These are phyloP conservation scores for Solanum neorickii DNA, from an alignment of 257 asterid genomes.

Conservation along the genomic window DNA sequence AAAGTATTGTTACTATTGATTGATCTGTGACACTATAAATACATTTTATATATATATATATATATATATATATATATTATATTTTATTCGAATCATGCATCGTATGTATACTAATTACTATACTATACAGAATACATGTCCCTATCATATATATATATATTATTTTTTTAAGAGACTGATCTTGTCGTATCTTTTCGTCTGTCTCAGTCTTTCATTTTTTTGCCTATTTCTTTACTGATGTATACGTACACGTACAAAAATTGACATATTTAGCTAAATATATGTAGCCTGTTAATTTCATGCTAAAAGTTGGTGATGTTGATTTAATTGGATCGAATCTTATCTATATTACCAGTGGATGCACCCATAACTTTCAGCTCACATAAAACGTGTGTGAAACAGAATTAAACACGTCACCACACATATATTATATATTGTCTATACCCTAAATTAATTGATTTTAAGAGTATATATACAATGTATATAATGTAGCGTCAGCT, in stretches of 20 bases:
- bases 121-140: neutral
- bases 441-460: neutral
- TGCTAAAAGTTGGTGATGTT: neutral
- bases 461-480: neutral
- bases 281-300: neutral
- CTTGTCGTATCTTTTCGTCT: neutral
- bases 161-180: neutral
- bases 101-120: neutral
- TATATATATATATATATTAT: neutral
- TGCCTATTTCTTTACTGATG: neutral
- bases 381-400: neutral
- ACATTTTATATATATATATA: neutral
- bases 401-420: neutral
- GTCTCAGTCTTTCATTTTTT: neutral
- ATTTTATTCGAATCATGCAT: neutral
- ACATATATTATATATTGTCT: neutral
- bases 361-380: neutral
- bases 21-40: neutral
- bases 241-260: neutral
- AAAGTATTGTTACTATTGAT: neutral
- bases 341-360: neutral
- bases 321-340: neutral
- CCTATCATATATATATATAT: neutral
- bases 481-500: neutral
- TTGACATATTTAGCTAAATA: neutral